Percentiles rank a stretch among this genome's conserved stretches.
phyloP scores from a whole-genome alignment of 2,329 filamentous ascomycete genomes.

The Aspergillus proliferans region DNA sequence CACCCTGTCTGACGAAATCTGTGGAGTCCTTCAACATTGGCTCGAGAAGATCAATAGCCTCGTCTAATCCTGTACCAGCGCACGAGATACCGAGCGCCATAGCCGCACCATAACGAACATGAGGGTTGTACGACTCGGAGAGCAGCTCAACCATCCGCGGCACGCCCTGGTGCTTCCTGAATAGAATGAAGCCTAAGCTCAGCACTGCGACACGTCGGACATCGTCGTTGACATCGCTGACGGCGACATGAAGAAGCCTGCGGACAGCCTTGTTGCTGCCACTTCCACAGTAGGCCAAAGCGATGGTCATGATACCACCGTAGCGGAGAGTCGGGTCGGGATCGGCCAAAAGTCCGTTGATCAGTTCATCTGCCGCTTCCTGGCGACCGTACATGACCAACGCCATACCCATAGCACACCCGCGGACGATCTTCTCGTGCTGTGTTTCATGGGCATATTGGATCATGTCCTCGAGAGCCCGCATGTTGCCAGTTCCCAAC shows the following conservation, averaged over 20 bases:
- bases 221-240: slow-evolving; percentile 97
- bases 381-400: slow-evolving; percentile 97
- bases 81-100: slow-evolving; percentile 99
- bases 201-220: slow-evolving; percentile 94
- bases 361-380: slow-evolving; percentile 88
- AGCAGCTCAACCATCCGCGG: slow-evolving; percentile 98
- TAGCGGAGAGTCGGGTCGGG: slow-evolving; percentile 91
- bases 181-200: slow-evolving; percentile 96
- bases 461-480: slow-evolving; percentile 92
- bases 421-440: slow-evolving; percentile 97
- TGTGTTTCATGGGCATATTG: slow-evolving; percentile 96
- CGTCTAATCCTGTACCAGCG: slow-evolving; percentile 88
- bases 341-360: slow-evolving; percentile 87
- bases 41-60: slow-evolving; percentile 93
- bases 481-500: slow-evolving; percentile 94
- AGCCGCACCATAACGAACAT: slow-evolving; percentile 93
- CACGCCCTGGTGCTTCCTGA: slow-evolving; percentile 94
- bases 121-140: slow-evolving; percentile 97
- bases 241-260: slow-evolving; percentile 88
- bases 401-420: slow-evolving; percentile 92
- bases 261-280: slow-evolving; percentile 98
- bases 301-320: slow-evolving; percentile 97
- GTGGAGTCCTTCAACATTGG: slow-evolving; percentile 99
- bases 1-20: slow-evolving; percentile 95
- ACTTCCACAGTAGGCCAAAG: slow-evolving; percentile 92